Base-by-base conservation (phyloP, 345 rosid genomes). In the thale cress (Arabidopsis thaliana) region DNA sequence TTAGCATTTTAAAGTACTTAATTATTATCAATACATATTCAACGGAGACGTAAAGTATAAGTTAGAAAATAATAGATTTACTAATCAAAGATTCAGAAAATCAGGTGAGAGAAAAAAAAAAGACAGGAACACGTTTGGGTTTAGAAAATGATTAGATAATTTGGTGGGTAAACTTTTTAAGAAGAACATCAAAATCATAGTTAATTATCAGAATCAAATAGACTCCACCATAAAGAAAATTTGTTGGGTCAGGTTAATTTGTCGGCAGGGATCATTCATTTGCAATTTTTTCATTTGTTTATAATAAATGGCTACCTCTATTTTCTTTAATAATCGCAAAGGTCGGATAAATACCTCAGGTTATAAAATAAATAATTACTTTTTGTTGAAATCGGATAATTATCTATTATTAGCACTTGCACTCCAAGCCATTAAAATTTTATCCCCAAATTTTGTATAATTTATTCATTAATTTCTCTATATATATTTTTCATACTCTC, bases 121-220 rank as follows among this genome's bases (percentile, higher is more conserved):
- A 49, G 58, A 28, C 34, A 25, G 7, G 33, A 36, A 66, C 32
- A 50, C 71, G 46, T 66, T 66, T 33, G 59, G 23, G 34, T 49
- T 65, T 33, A 10, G n/a, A 4, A 32, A 30, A 30, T 14, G 55
- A 64, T 45, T 22, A 49, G 11, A 49, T 49, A 22, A 34, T 66
- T 66, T 50, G 71, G 59, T 48, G 46, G 34, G 57, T 66, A 14
- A 50, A 34, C 34, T 34, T 48, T 65, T 7, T 11, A 20, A 65
- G 44, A 20, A 34, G 32, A 66, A 66, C 71, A 66, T 66, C 71
- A 66, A 66, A 66, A 49, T 66, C 71, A 66, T 49, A 34, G 33
- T 7, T 40, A 59, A 59, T 58, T 14, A 59, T 59, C 4, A 59
- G 45, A 22, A 22, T 59, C 30, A 7, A 41, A 14, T 61, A 61